Conservation (phyloP, 495 filamentous ascomycete genomes). For the Aspergillus avenaceus region DNA sequence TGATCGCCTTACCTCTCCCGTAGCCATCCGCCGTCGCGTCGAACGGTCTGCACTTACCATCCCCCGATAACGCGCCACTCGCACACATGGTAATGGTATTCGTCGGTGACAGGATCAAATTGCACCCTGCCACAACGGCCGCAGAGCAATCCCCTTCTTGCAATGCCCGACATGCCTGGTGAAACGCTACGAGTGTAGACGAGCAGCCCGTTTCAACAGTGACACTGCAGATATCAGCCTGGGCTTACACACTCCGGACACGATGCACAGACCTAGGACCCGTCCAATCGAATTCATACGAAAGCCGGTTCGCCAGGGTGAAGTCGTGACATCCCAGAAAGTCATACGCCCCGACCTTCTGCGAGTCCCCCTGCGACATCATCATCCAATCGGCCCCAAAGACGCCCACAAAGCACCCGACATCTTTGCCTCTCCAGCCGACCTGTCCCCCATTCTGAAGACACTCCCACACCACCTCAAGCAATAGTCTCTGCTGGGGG, state of each 20-base stretch:
- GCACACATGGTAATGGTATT: neutral
- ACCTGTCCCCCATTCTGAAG: constrained; percentile 11
- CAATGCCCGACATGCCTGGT: neutral
- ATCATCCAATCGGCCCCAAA: neutral
- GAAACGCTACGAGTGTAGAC: neutral
- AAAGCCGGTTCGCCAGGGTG: neutral
- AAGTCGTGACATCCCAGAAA: neutral
- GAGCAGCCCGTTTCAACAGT: constrained; percentile 1
- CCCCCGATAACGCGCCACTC: neutral
- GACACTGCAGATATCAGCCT: neutral
- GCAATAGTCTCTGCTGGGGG: constrained; percentile 18
- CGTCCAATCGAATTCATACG: neutral
- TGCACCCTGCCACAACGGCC: neutral
- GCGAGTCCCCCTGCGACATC: neutral
- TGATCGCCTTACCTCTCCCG: neutral
- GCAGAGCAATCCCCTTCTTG: neutral
- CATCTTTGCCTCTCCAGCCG: neutral
- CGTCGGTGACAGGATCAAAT: neutral
- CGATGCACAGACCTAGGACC: neutral
- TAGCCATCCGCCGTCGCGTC: neutral
- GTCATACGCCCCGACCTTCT: neutral
- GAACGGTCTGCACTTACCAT: neutral
- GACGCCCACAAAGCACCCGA: neutral
- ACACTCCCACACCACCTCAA: constrained; percentile 23
- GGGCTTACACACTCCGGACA: neutral